Evolutionary conservation across 345 rosid genomes (phyloP), one percentile per base, ranked within the genome.

Genomic region (Anacardium occidentale): DNA sequence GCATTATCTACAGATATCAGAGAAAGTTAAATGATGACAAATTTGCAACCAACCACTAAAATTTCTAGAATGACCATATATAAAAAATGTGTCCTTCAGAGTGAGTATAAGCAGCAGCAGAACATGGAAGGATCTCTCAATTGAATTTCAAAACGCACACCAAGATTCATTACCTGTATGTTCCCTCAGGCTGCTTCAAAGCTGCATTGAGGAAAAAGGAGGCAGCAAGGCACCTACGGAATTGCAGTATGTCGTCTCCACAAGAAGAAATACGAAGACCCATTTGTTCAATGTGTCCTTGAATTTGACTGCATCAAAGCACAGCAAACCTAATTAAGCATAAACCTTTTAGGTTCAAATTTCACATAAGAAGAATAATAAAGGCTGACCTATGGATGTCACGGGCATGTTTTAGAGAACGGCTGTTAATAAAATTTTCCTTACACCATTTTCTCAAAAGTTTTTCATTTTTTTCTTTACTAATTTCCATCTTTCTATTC

Each of bases 141-240:
- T 45, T 29, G 56, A 21, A 64, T 61, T 52, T 60, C 70, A 71
- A 42, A 65, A 32, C 34, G 14, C 72, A 71, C 32, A 29, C 3
- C 3, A 11, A 66, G 57, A 55, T 57, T 22, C 24, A 45, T 2
- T 73, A 94, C 98, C 95, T 90, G 86, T 92, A 94, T 61, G 82
- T 82, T 37, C 97, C 92, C 20, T 94, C 95, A 12, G 97, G 89
- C 78, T 94, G 97, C 83, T 86, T 92, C 81, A 85, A 74, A 64
- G 97, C 98, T 37, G 98, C 98, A 79, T 92, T 90, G 67, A 92
- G 91, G 85, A 94, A 94, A 85, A 94, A 94, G 15, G 97, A 86
- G 61, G 97, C 89, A 25, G 95, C 90, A 26, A 94, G 97, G 81
- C 98, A 94, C 84, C 91, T 89, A 42, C 90, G 88, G 76, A 88